Conservation (phyloP, 192 early-diverging fungal species). For the Backusella sp. region DNA sequence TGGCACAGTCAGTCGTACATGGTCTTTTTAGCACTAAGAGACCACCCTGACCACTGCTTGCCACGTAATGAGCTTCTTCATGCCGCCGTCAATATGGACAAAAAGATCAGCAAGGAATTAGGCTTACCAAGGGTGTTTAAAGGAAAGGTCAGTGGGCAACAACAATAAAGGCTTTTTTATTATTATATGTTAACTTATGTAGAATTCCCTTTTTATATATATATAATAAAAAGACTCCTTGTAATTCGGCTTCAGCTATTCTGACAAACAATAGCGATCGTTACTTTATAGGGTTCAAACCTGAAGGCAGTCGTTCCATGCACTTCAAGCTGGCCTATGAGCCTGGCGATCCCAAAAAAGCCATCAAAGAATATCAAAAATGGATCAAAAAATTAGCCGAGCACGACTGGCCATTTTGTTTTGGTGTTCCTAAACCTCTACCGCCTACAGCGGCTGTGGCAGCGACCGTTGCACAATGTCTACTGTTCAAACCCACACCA, state of each 20-base stretch:
- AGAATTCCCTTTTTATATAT: neutral
- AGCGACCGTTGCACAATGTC: neutral
- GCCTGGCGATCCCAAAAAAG: conserved; percentile 77
- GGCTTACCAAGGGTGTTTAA: conserved; percentile 79
- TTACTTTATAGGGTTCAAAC: conserved; percentile 73
- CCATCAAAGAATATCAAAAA: conserved; percentile 61
- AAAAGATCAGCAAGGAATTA: conserved; percentile 67
- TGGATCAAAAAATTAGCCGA: conserved; percentile 73
- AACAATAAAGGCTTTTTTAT: conserved; percentile 33
- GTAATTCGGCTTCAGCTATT: conserved; percentile 74
- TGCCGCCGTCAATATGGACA: conserved; percentile 74
- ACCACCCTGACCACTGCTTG: conserved; percentile 64
- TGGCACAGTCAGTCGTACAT: conserved; percentile 92
- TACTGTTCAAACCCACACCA: neutral
- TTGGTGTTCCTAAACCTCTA: conserved; percentile 53
- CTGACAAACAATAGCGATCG: conserved; percentile 77
- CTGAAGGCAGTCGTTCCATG: conserved; percentile 59
- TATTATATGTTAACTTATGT: neutral
- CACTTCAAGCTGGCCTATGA: conserved; percentile 81
- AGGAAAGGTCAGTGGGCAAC: conserved; percentile 63
- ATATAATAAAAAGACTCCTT: conserved; percentile 55
- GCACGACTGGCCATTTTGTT: conserved; percentile 86
- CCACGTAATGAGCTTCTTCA: conserved; percentile 73
- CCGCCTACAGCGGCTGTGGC: neutral
- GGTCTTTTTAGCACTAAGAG: conserved; percentile 76